Conservation (phyloP, 345 rosid species). For the Sonneratia caseolaris region DNA sequence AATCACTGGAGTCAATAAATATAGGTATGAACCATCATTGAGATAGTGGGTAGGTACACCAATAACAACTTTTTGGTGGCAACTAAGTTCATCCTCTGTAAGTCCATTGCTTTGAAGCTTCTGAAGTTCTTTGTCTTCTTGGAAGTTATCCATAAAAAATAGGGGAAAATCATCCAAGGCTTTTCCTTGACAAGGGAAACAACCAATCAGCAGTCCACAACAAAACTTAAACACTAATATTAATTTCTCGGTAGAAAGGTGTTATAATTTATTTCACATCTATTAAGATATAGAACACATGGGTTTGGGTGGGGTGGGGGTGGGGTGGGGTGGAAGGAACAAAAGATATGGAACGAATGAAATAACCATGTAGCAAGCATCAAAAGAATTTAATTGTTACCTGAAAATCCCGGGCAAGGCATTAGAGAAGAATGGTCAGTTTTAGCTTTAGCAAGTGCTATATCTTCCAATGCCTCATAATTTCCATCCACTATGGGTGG, state of each 20-base stretch:
- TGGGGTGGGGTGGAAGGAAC: neutral
- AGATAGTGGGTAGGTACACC: slow-evolving; percentile 61
- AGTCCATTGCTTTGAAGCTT: slow-evolving; percentile 14
- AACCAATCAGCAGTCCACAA: slow-evolving; percentile 21
- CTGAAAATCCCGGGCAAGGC: slow-evolving; percentile 28
- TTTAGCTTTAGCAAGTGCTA: slow-evolving; percentile 19
- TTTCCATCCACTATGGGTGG: slow-evolving; percentile 31
- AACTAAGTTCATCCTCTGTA: slow-evolving; percentile 10
- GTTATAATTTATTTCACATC: neutral
- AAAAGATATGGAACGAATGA: neutral
- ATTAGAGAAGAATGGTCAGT: slow-evolving; percentile 12
- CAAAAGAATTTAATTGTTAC: slow-evolving; percentile 20
- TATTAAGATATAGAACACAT: neutral
- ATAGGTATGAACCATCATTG: slow-evolving; percentile 67
- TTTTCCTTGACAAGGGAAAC: slow-evolving; percentile 23
- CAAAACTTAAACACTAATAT: neutral
- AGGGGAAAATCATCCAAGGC: slow-evolving; percentile 34
- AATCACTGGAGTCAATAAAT: slow-evolving; percentile 50
- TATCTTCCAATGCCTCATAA: slow-evolving; percentile 26
- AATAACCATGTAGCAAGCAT: neutral
- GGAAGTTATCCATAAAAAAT: slow-evolving; percentile 21
- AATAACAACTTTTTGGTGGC: slow-evolving; percentile 27
- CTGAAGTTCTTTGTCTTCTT: slow-evolving; percentile 20
- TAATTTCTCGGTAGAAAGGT: neutral
- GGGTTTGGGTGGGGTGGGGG: neutral